A percentile compares a stretch with the other conserved stretches of the same genome.
phyloP scores from a whole-genome alignment of 1,139 yeast genomes.

The Protomyces pachydermus region DNA sequence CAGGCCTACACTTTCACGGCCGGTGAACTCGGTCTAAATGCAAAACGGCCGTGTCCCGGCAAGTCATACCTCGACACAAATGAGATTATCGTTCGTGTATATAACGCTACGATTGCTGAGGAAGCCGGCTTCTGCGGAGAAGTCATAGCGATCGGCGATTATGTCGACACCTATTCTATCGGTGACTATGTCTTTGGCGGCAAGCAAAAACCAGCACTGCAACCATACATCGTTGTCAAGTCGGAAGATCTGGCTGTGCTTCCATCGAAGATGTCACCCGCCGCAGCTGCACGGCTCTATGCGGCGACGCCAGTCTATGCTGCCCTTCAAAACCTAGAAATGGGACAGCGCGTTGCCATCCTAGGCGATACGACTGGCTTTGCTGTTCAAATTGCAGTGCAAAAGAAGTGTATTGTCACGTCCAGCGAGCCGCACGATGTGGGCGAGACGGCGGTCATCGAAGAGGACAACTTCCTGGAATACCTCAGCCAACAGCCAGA shows the following conservation, averaged over 20 bases:
- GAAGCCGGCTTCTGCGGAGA: constrained; percentile 22
- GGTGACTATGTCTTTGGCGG: constrained; percentile 24
- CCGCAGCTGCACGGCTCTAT: constrained; percentile 17
- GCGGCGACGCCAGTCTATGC: constrained; percentile 12
- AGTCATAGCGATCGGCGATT: constrained; percentile 20
- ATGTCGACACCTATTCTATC: constrained; percentile 14
- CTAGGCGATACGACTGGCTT: constrained; percentile 22
- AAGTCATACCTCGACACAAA: constrained; percentile 14
- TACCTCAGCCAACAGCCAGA: constrained; percentile 10
- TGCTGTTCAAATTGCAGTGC: constrained; percentile 20
- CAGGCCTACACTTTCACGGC: constrained; percentile 3
- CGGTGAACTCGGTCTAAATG: not conserved
- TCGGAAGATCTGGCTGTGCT: constrained; percentile 12
- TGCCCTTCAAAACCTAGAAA: not conserved
- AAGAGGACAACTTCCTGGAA: constrained; percentile 17
- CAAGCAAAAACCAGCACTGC: not conserved
- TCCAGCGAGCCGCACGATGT: constrained; percentile 13
- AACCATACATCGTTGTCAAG: constrained; percentile 19
- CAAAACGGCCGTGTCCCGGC: constrained; percentile 9
- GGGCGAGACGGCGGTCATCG: constrained; percentile 23
- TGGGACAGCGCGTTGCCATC: constrained; percentile 1
- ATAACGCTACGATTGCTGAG: constrained; percentile 18
- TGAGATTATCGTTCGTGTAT: constrained; percentile 20
- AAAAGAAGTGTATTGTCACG: constrained; percentile 18
- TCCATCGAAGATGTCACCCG: constrained; percentile 10